Evolutionary conservation across 305 asterid genomes (phyloP), one percentile per base, ranked within the genome.

Genomic region (Fraxinus baroniana): DNA sequence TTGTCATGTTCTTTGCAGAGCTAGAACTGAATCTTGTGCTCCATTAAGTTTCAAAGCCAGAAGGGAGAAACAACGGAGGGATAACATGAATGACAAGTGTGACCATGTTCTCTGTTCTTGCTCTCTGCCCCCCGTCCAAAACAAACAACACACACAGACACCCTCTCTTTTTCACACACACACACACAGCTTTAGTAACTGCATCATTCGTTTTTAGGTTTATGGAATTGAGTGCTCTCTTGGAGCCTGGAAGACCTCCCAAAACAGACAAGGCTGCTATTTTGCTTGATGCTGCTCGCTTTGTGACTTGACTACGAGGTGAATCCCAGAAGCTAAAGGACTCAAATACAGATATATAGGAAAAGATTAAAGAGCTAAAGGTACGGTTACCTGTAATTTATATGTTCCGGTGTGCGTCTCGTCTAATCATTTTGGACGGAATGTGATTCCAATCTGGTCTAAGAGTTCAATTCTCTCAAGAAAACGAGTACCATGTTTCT

Each of bases 191-290:
- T 78, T 79, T 78, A 66, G 77, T 79, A 64, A 87, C 78, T 75
- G 62, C 35, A 8, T 81, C 44, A 66, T 68, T 75, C 80, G 46
- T 20, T 78, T 32, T 79, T 39, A 95, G 97, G 92, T 94, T 93
- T 86, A 44, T 89, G 91, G 99, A 95, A 83, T 88, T 95, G 89
- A 91, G 93, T 52, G 94, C 96, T 86, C 89, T 95, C 81, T 95
- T 95, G 87, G 98, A 95, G 89, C 97, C 99, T 13, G 98, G 97
- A 74, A 94, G 90, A 87, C 97, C 97, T 80, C 97, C 93, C 36
- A 94, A 95, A 89, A 90, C 97, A 37, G 99, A 95, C 80, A 95
- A 95, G 90, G 89, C 97, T 85, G 94, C 97, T 80, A 88, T 93
- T 82, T 90, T 94, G 88, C 92, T 88, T 73, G 99, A 95, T 88